Evolutionary conservation across 2,329 filamentous ascomycete genomes (phyloP).

Genomic region (Zasmidium angulare): DNA sequence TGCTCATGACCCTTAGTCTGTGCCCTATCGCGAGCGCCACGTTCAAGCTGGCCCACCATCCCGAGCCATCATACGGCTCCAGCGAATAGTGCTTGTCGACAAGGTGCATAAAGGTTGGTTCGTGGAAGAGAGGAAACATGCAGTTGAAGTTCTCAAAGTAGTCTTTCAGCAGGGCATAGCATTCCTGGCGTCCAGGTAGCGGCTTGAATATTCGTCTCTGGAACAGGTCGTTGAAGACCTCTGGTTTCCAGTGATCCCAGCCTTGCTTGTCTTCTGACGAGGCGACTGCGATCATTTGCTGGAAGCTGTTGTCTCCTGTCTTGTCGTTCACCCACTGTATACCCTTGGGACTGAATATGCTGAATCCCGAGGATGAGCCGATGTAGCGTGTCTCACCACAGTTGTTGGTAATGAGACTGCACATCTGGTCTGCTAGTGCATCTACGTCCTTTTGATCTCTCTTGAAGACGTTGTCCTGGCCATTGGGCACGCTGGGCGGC

Average conservation of each 20-base stretch:
- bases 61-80: slow-evolving; percentile 90
- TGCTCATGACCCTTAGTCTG: slow-evolving; percentile 90
- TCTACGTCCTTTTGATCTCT: slow-evolving; percentile 16
- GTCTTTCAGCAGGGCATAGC: slow-evolving; percentile 82
- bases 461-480: slow-evolving; percentile 4
- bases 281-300: slow-evolving; percentile 91
- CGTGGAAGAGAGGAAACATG: slow-evolving; percentile 96
- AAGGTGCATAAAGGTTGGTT: slow-evolving; percentile 97
- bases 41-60: slow-evolving; percentile 98
- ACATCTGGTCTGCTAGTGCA: slow-evolving; percentile 94
- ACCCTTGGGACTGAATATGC: slow-evolving; percentile 96
- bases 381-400: slow-evolving; percentile 95
- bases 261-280: slow-evolving; percentile 84
- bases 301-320: slow-evolving; percentile 92
- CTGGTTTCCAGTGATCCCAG: slow-evolving; percentile 97
- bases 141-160: slow-evolving; percentile 99
- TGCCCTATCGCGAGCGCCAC: slow-evolving; percentile 91
- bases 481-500: slow-evolving; percentile 9
- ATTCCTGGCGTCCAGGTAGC: slow-evolving; percentile 82
- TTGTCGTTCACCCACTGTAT: slow-evolving; percentile 99
- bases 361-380: slow-evolving; percentile 95
- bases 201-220: slow-evolving; percentile 78
- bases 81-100: slow-evolving; percentile 91
- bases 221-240: slow-evolving; percentile 92
- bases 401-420: slow-evolving; percentile 91